Conservation (phyloP, 768 basidiomycete species). For the Podaxis sp. region DNA sequence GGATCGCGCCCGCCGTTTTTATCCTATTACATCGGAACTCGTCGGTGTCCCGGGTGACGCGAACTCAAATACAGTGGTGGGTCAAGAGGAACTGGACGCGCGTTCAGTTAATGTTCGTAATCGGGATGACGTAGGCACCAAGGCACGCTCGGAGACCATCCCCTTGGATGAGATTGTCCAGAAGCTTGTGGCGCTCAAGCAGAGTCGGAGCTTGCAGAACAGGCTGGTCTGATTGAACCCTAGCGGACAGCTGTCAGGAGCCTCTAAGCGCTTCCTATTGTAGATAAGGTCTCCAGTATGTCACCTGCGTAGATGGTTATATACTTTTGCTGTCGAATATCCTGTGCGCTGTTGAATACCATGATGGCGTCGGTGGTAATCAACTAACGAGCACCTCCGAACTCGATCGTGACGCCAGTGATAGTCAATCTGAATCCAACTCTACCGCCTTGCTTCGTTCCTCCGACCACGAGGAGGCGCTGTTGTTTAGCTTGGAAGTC, state of each 20-base stretch:
- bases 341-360: too few species aligned
- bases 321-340: too few species aligned
- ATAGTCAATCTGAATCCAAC: too few species aligned
- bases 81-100: slow-evolving; percentile 83
- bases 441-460: too few species aligned
- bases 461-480: too few species aligned
- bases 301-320: not conserved
- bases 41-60: not conserved
- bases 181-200: slow-evolving; percentile 73
- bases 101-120: slow-evolving; percentile 94
- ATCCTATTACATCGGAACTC: not conserved
- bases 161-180: slow-evolving; percentile 65
- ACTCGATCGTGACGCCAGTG: too few species aligned
- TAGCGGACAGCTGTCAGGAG: not conserved
- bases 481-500: too few species aligned
- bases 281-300: not conserved
- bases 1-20: not conserved
- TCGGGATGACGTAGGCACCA: slow-evolving; percentile 87
- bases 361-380: too few species aligned
- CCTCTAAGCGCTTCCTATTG: not conserved
- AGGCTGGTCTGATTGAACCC: slow-evolving; percentile 22
- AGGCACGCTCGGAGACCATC: slow-evolving; percentile 72
- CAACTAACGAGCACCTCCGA: too few species aligned
- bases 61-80: slow-evolving; percentile 65
- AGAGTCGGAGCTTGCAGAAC: slow-evolving; percentile 36